Evolutionary conservation across 768 basidiomycete genomes (phyloP).

Genomic region (Boletus rubescentipes): DNA sequence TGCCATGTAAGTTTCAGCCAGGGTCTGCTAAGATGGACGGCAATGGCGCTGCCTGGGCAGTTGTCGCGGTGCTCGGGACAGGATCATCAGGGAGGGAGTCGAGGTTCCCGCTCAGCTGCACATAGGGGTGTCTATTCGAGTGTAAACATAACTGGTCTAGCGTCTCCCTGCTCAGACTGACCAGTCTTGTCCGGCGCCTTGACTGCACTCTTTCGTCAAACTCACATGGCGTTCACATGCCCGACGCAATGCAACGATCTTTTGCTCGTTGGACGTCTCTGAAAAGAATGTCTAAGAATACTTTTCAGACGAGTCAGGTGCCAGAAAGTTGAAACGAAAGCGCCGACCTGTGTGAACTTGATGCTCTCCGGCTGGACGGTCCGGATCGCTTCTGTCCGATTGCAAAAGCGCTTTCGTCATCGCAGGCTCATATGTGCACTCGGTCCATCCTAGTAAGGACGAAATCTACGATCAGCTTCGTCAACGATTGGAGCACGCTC

Average conservation of each 20-base stretch:
- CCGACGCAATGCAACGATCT: conserved; percentile 70
- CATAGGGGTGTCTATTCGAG: conserved; percentile 76
- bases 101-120: conserved; percentile 57
- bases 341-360: conserved; percentile 73
- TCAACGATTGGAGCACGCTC: background rate
- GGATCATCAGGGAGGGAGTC: conserved; percentile 38
- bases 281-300: conserved; percentile 75
- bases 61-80: conserved; percentile 22
- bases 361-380: conserved; percentile 87
- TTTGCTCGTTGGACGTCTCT: conserved; percentile 64
- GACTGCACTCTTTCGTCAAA: conserved; percentile 85
- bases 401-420: conserved; percentile 98
- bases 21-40: conserved; percentile 83
- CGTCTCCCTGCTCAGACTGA: conserved; percentile 24
- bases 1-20: conserved; percentile 77
- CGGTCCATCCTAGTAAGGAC: conserved; percentile 62
- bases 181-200: conserved; percentile 92
- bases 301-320: background rate
- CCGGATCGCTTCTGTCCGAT: conserved; percentile 92
- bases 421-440: conserved; percentile 96
- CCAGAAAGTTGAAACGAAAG: background rate
- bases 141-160: background rate
- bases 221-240: conserved; percentile 86
- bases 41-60: conserved; percentile 28
- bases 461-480: background rate